phyloP scores from a whole-genome alignment of 2,329 filamentous ascomycete species.

The Nannizziopsis arthrosporioides region DNA sequence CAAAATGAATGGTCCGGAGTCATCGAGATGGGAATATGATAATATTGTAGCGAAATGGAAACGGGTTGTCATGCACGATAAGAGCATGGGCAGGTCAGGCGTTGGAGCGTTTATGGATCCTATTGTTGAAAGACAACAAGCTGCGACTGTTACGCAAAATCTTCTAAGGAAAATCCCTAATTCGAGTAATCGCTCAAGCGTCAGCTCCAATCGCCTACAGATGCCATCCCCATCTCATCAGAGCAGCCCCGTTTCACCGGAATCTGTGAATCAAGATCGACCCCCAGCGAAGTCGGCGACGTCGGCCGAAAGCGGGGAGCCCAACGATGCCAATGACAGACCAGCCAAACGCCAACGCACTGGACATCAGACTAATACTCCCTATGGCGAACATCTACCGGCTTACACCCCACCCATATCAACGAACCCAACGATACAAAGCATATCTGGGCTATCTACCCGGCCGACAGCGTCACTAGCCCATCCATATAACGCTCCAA shows the following conservation, averaged over 20 bases:
- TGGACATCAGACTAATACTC: not conserved
- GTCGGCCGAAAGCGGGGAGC: constrained; percentile 13
- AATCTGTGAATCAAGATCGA: constrained; percentile 3
- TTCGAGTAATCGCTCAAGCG: not conserved
- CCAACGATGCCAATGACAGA: constrained; percentile 11
- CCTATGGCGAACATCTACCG: constrained; percentile 5
- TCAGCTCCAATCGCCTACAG: constrained; percentile 3
- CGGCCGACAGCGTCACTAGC: not conserved
- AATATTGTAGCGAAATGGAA: constrained; percentile 39
- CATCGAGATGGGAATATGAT: constrained; percentile 38
- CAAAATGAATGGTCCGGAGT: constrained; percentile 23
- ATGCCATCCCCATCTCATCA: constrained; percentile 8
- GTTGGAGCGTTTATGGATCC: constrained; percentile 9
- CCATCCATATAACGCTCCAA: constrained; percentile 3
- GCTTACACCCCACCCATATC: constrained; percentile 3
- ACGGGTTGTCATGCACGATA: constrained; percentile 36
- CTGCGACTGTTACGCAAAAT: constrained; percentile 2
- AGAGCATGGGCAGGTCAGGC: constrained; percentile 29
- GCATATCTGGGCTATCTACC: not conserved
- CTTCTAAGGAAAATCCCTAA: constrained; percentile 5
- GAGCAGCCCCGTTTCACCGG: constrained; percentile 9
- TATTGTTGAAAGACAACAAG: constrained; percentile 1
- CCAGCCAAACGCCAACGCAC: constrained; percentile 13
- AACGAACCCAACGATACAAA: constrained; percentile 5
- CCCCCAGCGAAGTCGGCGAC: not conserved